Evolutionary conservation across 2,329 filamentous ascomycete species (phyloP), one percentile per base, ranked within the genome.

Genomic region (Neophaeococcomyces aloes): DNA sequence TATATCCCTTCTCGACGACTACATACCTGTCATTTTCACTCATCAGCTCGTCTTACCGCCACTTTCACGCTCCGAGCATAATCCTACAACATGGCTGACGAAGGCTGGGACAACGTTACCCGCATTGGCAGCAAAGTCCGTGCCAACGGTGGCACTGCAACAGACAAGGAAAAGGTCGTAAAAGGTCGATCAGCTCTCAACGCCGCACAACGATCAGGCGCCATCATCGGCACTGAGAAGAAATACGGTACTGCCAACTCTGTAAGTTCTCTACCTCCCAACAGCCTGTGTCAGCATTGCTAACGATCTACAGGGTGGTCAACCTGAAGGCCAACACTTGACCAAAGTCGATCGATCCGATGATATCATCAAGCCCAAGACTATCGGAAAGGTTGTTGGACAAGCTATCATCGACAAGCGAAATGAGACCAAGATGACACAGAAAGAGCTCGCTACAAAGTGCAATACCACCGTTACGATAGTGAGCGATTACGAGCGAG

Each of bases 291-390:
- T n/a, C n/a, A n/a, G n/a, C 25, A 50, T 47, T 54, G 43, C 57
- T 44, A 21, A 4, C 29, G 14, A n/a, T 29, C 11, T 71, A 51
- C 66, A 71, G 58, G 72, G 71, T 60, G 52, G 44, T 3, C 48
- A 39, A 29, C 47, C 72, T 54, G 89, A 96, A 69, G 91, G 91
- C 57, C 91, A 98, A 70, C 88, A 86, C 62, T 75, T 96, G 53
- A 96, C 91, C 55, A 95, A 96, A 74, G 88, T 98, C 65, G 91
- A 96, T 74, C 88, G 89, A 56, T 81, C 80, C 63, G 88, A 96
- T 72, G 91, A 95, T 64, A 94, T 95, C 69, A 82, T 96, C 68
- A 94, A 94, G 72, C 88, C 87, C 61, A 94, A 94, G 71, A 93
- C 86, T 36, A 74, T 95, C 47, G 86, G 87, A 62, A 74, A 75